phyloP scores from a whole-genome alignment of 139 green algal species.

The Chlorella vulgaris region DNA sequence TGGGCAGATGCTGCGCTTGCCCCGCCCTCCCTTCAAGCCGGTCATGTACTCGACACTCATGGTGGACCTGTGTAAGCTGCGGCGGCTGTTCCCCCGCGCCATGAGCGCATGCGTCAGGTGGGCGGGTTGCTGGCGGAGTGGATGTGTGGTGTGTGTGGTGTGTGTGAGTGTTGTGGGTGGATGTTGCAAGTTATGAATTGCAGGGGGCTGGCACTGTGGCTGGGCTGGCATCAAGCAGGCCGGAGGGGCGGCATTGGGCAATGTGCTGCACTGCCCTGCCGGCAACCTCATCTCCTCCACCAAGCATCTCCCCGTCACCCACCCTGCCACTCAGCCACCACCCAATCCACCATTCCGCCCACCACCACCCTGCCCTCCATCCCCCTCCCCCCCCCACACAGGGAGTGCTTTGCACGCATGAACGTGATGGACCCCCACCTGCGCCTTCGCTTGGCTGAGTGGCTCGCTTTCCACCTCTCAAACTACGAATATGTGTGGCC shows the following conservation, averaged over 20 bases:
- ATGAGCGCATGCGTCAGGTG: constrained; percentile 72
- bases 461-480: constrained; percentile 90
- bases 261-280: background rate
- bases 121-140: background rate
- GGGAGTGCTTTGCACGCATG: constrained; percentile 69
- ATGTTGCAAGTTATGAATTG: no score
- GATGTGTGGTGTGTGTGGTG: background rate
- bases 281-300: no score
- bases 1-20: constrained; percentile 82
- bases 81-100: constrained; percentile 55
- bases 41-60: constrained; percentile 88
- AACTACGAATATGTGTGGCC: constrained; percentile 92
- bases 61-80: constrained; percentile 81
- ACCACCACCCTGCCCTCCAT: background rate
- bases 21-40: constrained; percentile 65
- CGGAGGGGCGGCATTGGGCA: no score
- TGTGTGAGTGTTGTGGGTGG: background rate
- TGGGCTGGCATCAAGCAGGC: no score
- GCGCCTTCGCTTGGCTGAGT: constrained; percentile 69
- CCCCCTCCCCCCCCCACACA: background rate
- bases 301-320: background rate
- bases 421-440: constrained; percentile 76
- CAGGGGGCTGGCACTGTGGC: no score
- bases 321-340: background rate
- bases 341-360: background rate